A percentile compares a stretch with the other conserved stretches of the same genome.
These are phyloP conservation scores for Saturnispora hagleri DNA, from an alignment of 805 yeast genomes.

Conservation along the genomic window DNA sequence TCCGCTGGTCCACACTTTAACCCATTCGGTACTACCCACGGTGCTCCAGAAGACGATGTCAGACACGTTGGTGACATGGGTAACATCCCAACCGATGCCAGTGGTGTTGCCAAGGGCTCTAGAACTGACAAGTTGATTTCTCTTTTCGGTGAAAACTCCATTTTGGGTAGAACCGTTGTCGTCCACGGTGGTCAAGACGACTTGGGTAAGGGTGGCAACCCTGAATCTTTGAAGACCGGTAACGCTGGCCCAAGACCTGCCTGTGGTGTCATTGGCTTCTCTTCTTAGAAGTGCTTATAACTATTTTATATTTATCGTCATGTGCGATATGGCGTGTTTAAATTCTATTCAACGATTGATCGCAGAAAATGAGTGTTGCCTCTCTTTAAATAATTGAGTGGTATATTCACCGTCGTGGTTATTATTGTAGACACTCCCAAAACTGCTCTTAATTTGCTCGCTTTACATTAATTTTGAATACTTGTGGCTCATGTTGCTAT, in stretches of 20 bases:
- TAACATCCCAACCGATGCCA: constrained; percentile 78
- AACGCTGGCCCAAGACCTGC: constrained; percentile 98
- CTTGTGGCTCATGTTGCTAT: no score
- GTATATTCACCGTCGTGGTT: not conserved
- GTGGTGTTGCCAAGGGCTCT: constrained; percentile 88
- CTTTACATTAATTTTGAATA: not conserved
- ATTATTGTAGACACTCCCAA: not conserved
- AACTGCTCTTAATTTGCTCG: not conserved
- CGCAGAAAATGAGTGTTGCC: not conserved
- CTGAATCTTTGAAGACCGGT: constrained; percentile 90
- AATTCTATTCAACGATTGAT: not conserved
- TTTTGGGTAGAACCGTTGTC: constrained; percentile 92
- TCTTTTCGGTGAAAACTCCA: constrained; percentile 77
- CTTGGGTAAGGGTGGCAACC: constrained; percentile 88
- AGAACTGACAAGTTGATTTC: constrained; percentile 69
- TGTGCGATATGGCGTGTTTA: not conserved
- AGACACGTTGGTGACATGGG: constrained; percentile 97
- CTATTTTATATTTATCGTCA: not conserved
- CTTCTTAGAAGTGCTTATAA: constrained; percentile 29
- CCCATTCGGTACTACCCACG: constrained; percentile 83
- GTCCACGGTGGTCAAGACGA: constrained; percentile 91
- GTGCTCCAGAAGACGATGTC: constrained; percentile 75
- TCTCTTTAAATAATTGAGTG: not conserved
- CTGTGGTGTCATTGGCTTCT: constrained; percentile 91
- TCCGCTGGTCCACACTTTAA: constrained; percentile 97